Percentiles rank a stretch among this genome's conserved stretches.
These are phyloP conservation scores for Podospora pseudopauciseta DNA, from an alignment of 495 filamentous ascomycete species.

Conservation along the genomic window DNA sequence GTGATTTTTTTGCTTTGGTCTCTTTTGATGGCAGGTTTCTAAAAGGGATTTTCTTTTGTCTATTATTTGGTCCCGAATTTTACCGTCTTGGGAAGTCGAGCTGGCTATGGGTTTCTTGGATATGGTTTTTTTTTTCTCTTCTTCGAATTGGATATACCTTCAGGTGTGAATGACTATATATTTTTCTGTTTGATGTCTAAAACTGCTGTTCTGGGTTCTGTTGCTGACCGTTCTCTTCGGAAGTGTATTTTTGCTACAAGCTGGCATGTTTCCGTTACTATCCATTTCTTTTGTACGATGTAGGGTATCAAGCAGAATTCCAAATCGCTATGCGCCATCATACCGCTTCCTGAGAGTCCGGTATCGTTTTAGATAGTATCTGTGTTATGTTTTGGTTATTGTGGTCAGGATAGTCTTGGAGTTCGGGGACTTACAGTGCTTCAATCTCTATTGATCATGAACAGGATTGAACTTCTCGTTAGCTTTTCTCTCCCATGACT, in stretches of 20 bases:
- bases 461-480: background rate
- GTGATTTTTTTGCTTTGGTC: constrained; percentile 11
- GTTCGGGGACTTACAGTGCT: constrained; percentile 66
- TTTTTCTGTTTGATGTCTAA: background rate
- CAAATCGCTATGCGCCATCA: constrained; percentile 34
- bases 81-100: constrained; percentile 1
- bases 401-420: background rate
- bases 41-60: background rate
- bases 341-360: constrained; percentile 83
- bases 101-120: constrained; percentile 8
- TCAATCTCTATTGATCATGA: constrained; percentile 64
- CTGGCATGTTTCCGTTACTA: background rate
- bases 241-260: background rate
- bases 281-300: background rate
- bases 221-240: background rate
- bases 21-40: background rate
- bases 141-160: constrained; percentile 1
- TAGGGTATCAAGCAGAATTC: background rate
- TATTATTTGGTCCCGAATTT: background rate
- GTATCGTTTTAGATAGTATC: constrained; percentile 94
- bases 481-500: background rate
- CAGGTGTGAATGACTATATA: background rate
- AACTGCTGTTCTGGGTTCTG: background rate
- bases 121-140: background rate
- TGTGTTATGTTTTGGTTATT: constrained; percentile 33